phyloP scores from a whole-genome alignment of 1,284 basidiomycete genomes.

The Pholiota adiposa region DNA sequence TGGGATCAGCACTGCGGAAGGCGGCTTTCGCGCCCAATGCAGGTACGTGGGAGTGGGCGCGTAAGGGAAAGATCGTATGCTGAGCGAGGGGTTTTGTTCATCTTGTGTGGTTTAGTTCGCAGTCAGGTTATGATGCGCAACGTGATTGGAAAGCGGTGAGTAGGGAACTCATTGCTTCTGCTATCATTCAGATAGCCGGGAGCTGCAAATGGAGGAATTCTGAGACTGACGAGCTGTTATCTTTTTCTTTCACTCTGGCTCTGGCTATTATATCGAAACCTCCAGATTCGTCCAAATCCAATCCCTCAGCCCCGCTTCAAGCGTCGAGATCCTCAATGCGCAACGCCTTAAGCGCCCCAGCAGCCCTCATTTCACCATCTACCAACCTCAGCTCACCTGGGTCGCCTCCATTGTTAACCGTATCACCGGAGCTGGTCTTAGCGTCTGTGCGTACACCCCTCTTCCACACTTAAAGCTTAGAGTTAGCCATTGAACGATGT shows the following conservation, averaged over 20 bases:
- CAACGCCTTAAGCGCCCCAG: slow-evolving; percentile 87
- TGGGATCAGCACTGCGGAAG: slow-evolving; percentile 57
- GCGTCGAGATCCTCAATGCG: slow-evolving; percentile 77
- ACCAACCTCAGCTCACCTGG: slow-evolving; percentile 96
- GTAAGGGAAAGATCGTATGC: slow-evolving; percentile 1
- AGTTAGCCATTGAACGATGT: neutral
- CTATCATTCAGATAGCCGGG: neutral
- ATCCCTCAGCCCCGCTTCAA: slow-evolving; percentile 62
- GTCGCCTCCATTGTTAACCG: slow-evolving; percentile 85
- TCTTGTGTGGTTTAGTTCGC: slow-evolving; percentile 34
- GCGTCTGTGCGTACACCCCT: slow-evolving; percentile 62
- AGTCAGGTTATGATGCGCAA: slow-evolving; percentile 49
- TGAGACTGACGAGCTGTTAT: neutral
- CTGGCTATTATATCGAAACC: neutral
- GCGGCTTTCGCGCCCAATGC: slow-evolving; percentile 50
- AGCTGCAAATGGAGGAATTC: neutral
- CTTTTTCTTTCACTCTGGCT: neutral
- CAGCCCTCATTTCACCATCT: slow-evolving; percentile 95
- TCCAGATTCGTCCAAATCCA: slow-evolving; percentile 64
- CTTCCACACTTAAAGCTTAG: neutral
- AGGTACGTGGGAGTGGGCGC: slow-evolving; percentile 39
- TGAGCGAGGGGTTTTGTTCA: slow-evolving; percentile 4
- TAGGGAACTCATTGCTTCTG: neutral
- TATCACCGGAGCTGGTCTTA: slow-evolving; percentile 80
- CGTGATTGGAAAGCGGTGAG: slow-evolving; percentile 52